Percentiles rank a stretch among this genome's conserved stretches.
These are phyloP conservation scores for Turnera subulata DNA, from an alignment of 345 rosid genomes.

Conservation along the genomic window DNA sequence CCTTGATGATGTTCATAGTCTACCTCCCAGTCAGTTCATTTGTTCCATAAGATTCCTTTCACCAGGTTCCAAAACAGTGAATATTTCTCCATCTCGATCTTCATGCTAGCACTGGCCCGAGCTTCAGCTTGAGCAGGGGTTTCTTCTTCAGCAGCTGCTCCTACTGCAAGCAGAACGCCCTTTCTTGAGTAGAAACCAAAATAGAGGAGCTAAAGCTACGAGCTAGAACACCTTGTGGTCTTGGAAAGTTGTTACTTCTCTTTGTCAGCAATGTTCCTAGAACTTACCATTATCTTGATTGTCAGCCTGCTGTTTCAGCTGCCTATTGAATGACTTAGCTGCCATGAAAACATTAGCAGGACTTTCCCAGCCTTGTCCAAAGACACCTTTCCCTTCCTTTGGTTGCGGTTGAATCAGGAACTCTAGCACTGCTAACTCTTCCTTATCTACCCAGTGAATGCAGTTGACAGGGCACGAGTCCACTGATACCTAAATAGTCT, in stretches of 20 bases:
- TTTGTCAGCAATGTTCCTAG: neutral
- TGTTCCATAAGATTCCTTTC: constrained; percentile 17
- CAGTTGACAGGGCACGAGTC: constrained; percentile 70
- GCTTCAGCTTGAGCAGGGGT: constrained; percentile 61
- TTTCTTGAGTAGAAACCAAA: neutral
- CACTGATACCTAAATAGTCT: constrained; percentile 38
- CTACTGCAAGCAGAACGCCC: constrained; percentile 22
- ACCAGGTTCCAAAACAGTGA: constrained; percentile 33
- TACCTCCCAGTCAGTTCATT: neutral
- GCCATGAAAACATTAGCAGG: constrained; percentile 50
- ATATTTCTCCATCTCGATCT: constrained; percentile 38
- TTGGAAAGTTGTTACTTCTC: neutral
- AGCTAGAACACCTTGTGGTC: neutral
- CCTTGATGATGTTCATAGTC: neutral
- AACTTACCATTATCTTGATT: constrained; percentile 16
- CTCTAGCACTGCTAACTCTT: constrained; percentile 53
- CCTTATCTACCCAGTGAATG: constrained; percentile 52
- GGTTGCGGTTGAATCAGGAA: constrained; percentile 44
- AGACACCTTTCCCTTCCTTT: constrained; percentile 48
- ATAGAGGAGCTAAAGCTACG: neutral
- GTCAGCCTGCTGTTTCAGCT: constrained; percentile 28
- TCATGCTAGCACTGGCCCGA: constrained; percentile 32
- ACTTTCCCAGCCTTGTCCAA: constrained; percentile 62
- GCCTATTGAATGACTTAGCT: constrained; percentile 44
- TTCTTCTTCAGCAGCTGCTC: constrained; percentile 37